Evolutionary conservation across 345 rosid species (phyloP).

Genomic region (Geranium brycei): DNA sequence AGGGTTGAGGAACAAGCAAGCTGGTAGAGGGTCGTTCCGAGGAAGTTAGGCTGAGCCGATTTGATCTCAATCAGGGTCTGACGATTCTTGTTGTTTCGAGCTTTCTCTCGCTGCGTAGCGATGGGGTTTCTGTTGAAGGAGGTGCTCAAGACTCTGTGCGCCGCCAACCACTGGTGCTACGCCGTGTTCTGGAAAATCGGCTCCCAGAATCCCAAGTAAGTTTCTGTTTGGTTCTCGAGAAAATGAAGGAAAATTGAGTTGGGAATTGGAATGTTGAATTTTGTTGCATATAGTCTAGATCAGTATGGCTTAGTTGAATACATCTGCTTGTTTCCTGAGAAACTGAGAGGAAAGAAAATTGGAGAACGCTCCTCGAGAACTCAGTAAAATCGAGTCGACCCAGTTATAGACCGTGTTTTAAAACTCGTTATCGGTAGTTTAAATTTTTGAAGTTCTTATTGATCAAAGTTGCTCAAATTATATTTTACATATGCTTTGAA

Average conservation of each 20-base stretch:
- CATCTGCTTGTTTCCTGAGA: slow-evolving; percentile 11
- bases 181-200: slow-evolving; percentile 97
- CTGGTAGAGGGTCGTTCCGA: slow-evolving; percentile 94
- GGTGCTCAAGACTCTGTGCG: slow-evolving; percentile 67
- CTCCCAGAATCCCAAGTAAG: slow-evolving; percentile 76
- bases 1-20: slow-evolving; percentile 83
- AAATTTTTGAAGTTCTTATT: no score
- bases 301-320: neutral
- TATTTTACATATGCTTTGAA: no score
- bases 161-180: slow-evolving; percentile 63
- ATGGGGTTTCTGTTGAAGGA: slow-evolving; percentile 75
- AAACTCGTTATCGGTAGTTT: no score
- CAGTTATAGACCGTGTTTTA: no score
- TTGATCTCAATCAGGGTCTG: neutral
- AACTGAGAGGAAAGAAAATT: slow-evolving; percentile 8
- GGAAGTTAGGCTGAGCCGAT: slow-evolving; percentile 57
- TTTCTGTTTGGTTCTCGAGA: neutral
- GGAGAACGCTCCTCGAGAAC: no score
- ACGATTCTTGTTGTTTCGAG: slow-evolving; percentile 2
- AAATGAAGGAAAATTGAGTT: neutral
- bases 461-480: no score
- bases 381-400: no score
- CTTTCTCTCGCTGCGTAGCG: slow-evolving; percentile 3
- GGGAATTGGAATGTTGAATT: neutral
- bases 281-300: neutral